phyloP scores from a whole-genome alignment of 192 early-diverging fungal species.

The Umbelopsis sp. region DNA sequence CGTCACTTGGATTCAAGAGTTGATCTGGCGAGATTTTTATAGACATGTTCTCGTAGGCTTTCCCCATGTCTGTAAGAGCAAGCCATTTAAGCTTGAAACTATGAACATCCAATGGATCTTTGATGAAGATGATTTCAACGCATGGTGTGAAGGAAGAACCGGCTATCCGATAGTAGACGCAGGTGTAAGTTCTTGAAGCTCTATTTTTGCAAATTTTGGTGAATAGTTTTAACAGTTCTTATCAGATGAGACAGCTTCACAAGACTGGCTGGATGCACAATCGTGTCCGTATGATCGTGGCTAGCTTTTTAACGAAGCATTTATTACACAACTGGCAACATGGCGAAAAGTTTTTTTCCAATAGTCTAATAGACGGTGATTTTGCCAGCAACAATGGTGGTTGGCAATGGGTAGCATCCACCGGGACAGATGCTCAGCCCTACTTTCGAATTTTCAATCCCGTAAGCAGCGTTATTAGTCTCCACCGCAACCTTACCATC shows the following conservation, averaged over 20 bases:
- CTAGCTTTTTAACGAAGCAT: slow-evolving; percentile 51
- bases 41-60: slow-evolving; percentile 57
- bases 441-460: slow-evolving; percentile 74
- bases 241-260: slow-evolving; percentile 61
- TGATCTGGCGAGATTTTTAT: slow-evolving; percentile 73
- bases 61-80: slow-evolving; percentile 60
- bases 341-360: slow-evolving; percentile 73
- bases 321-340: slow-evolving; percentile 65
- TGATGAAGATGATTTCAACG: slow-evolving; percentile 46
- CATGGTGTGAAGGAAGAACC: slow-evolving; percentile 68
- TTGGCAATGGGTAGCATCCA: slow-evolving; percentile 71
- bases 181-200: slow-evolving; percentile 30
- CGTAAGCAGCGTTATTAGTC: not conserved
- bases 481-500: not conserved
- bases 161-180: slow-evolving; percentile 72
- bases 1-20: slow-evolving; percentile 62
- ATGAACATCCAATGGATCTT: slow-evolving; percentile 56
- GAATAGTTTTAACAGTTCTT: slow-evolving; percentile 21
- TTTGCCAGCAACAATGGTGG: slow-evolving; percentile 71
- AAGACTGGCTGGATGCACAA: slow-evolving; percentile 66
- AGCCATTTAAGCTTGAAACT: slow-evolving; percentile 54
- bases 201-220: not conserved
- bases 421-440: slow-evolving; percentile 70
- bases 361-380: slow-evolving; percentile 69
- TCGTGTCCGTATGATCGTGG: slow-evolving; percentile 63